Percentiles rank a stretch among this genome's conserved stretches.
Conservation (phyloP, 2,329 filamentous ascomycete species). For the Cladophialophora chaetospira region DNA sequence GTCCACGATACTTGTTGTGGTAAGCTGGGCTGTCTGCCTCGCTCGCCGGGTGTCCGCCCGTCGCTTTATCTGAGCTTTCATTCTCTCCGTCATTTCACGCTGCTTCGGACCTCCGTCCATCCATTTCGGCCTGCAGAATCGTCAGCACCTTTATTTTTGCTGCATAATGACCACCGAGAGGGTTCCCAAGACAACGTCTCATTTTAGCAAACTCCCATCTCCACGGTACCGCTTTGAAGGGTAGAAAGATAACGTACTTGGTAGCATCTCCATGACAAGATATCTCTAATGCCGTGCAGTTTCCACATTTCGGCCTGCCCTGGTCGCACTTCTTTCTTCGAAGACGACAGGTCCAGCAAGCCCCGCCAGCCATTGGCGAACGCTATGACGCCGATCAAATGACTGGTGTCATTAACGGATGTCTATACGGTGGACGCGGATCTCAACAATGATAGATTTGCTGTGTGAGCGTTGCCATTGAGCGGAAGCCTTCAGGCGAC, state of each 20-base stretch:
- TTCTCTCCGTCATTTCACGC: slow-evolving; percentile 53
- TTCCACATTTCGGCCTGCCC: slow-evolving; percentile 53
- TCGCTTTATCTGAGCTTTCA: slow-evolving; percentile 61
- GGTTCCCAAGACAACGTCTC: too few species aligned
- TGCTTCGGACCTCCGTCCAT: slow-evolving; percentile 58
- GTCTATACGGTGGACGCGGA: neutral
- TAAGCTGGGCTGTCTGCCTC: slow-evolving; percentile 13
- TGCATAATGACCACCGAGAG: too few species aligned
- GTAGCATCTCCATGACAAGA: slow-evolving; percentile 54
- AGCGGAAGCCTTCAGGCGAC: too few species aligned
- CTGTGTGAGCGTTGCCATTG: too few species aligned
- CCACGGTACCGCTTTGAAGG: too few species aligned
- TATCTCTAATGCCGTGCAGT: slow-evolving; percentile 57
- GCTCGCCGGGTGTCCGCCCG: slow-evolving; percentile 50
- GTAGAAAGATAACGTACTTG: too few species aligned
- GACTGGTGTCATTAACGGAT: neutral
- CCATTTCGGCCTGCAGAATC: slow-evolving; percentile 61
- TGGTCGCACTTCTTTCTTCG: slow-evolving; percentile 65
- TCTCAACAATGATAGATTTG: too few species aligned
- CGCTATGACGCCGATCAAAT: too few species aligned
- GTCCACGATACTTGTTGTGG: slow-evolving; percentile 13
- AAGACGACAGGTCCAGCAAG: slow-evolving; percentile 42
- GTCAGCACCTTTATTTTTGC: too few species aligned
- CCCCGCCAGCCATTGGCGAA: neutral
- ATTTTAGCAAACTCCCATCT: too few species aligned